phyloP scores from a whole-genome alignment of 805 yeast species.

The Ogataea neopini region DNA sequence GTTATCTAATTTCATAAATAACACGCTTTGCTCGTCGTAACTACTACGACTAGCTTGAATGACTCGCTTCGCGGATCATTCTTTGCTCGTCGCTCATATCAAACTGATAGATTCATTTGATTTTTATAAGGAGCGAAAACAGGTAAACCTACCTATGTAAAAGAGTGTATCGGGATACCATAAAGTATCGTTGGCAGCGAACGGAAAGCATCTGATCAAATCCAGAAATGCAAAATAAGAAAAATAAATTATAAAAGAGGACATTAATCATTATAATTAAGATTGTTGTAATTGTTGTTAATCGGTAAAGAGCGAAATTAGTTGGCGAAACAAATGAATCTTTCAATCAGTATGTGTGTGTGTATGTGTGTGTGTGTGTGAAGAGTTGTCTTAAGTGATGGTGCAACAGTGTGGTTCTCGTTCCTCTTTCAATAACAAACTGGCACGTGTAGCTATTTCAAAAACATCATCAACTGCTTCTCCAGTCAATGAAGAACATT shows the following conservation, averaged over 20 bases:
- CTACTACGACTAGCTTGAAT: not conserved
- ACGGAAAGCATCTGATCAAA: not conserved
- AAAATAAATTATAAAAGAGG: not conserved
- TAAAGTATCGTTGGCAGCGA: not conserved
- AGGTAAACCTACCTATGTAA: not conserved
- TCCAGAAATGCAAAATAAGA: not conserved
- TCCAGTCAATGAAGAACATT: conserved; percentile 90
- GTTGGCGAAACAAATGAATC: conserved; percentile 5
- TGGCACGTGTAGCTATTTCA: conserved; percentile 86
- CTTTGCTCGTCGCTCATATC: no score
- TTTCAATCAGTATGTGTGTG: conserved; percentile 1
- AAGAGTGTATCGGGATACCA: conserved; percentile 1
- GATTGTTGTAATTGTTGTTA: not conserved
- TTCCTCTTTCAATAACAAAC: conserved; percentile 52
- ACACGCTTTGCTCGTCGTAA: no score
- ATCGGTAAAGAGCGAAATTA: conserved; percentile 10
- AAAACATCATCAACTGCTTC: conserved; percentile 94
- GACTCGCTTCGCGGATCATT: no score
- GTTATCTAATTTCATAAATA: no score
- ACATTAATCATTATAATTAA: conserved; percentile 8
- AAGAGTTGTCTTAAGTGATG: conserved; percentile 25
- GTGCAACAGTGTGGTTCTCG: conserved; percentile 46
- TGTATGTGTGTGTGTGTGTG: not conserved
- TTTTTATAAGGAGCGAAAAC: conserved; percentile 1
- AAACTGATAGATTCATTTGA: conserved; percentile 3